Evolutionary conservation across 306 rosid genomes (phyloP).

Genomic region (Lathyrus tuberosus): DNA sequence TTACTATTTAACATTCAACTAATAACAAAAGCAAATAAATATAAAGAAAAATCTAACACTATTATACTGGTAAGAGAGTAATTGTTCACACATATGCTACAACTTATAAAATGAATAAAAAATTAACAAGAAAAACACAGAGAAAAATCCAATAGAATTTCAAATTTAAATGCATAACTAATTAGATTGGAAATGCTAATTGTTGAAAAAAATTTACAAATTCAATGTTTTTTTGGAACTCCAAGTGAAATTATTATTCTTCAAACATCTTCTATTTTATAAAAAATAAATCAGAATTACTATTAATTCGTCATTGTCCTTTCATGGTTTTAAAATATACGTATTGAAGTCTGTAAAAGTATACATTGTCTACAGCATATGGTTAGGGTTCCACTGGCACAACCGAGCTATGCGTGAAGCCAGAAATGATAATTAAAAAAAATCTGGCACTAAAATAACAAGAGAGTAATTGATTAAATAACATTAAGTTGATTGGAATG

Average conservation of each 20-base stretch:
- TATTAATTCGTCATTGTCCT: too few relatives aligned
- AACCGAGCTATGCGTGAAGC: constrained; percentile 22
- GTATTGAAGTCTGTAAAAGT: not conserved
- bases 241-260: too few relatives aligned
- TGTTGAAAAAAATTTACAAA: too few relatives aligned
- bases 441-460: constrained; percentile 2
- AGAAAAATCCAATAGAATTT: not conserved
- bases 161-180: not conserved
- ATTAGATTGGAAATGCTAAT: not conserved
- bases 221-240: too few relatives aligned
- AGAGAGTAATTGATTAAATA: constrained; percentile 28
- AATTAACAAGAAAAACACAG: not conserved
- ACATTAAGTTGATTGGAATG: constrained; percentile 17
- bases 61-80: not conserved
- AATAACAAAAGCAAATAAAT: not conserved
- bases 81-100: not conserved
- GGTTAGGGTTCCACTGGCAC: constrained; percentile 10
- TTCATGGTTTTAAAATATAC: not conserved
- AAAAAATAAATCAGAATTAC: not conserved
- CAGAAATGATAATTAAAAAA: constrained; percentile 15
- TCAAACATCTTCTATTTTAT: too few relatives aligned
- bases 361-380: constrained; percentile 8
- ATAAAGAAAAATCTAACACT: not conserved
- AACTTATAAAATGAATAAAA: not conserved
- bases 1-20: not conserved